Conservation (phyloP, 2,329 filamentous ascomycete species). For the Talaromyces sp. region DNA sequence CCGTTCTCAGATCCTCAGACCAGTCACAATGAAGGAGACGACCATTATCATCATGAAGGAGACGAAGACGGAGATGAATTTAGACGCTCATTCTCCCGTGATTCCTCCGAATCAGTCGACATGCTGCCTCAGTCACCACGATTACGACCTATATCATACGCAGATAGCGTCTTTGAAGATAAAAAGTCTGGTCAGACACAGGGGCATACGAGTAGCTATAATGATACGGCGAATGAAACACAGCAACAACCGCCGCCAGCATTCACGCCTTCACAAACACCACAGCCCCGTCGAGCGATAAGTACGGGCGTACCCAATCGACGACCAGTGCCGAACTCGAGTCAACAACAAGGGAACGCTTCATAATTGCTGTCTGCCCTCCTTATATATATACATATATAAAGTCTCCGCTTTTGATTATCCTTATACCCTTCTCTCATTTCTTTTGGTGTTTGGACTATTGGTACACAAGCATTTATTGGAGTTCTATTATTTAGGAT, state of each 20-base stretch:
- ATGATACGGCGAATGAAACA: constrained; percentile 21
- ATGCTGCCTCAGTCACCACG: constrained; percentile 41
- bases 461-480: constrained; percentile 3
- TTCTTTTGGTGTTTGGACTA: neutral
- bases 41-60: neutral
- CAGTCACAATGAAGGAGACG: neutral
- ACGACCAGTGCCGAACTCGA: constrained; percentile 36
- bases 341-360: constrained; percentile 13
- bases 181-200: constrained; percentile 1
- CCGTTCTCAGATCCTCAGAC: constrained; percentile 29
- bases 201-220: neutral
- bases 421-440: neutral
- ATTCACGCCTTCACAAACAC: constrained; percentile 29
- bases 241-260: constrained; percentile 32
- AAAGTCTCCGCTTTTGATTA: constrained; percentile 1
- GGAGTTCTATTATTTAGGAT: neutral
- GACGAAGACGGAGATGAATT: constrained; percentile 24
- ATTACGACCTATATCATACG: constrained; percentile 35
- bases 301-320: constrained; percentile 40
- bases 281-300: constrained; percentile 30
- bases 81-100: constrained; percentile 23
- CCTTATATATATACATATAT: neutral
- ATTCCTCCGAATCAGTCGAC: constrained; percentile 39
- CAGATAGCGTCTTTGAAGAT: constrained; percentile 35
- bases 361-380: constrained; percentile 3